Evolutionary conservation across 1,284 basidiomycete genomes (phyloP).

Genomic region (Cutaneotrichosporon spelunceum): DNA sequence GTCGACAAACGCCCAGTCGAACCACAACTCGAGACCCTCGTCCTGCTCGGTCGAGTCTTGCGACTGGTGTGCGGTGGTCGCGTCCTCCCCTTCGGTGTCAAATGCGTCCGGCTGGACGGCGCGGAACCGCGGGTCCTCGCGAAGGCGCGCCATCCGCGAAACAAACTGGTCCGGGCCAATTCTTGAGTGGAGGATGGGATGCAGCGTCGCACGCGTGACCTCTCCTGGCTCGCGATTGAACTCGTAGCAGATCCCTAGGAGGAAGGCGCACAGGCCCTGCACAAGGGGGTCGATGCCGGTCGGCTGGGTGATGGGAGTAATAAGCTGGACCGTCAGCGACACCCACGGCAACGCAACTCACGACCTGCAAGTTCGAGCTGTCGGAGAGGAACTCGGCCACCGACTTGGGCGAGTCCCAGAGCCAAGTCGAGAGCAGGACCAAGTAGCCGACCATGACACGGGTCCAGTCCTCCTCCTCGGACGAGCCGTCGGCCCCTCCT

Average conservation of each 20-base stretch:
- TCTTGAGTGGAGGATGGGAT: slow-evolving; percentile 78
- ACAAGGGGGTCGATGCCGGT: slow-evolving; percentile 81
- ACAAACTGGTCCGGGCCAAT: slow-evolving; percentile 81
- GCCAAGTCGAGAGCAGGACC: slow-evolving; percentile 78
- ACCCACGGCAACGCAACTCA: slow-evolving; percentile 53
- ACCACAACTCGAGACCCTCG: slow-evolving; percentile 86
- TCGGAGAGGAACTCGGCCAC: slow-evolving; percentile 84
- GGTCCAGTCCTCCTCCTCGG: slow-evolving; percentile 70
- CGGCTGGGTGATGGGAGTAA: slow-evolving; percentile 89
- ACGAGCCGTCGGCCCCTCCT: slow-evolving; percentile 40
- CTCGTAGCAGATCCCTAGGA: slow-evolving; percentile 91
- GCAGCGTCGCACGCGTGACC: slow-evolving; percentile 78
- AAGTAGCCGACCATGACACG: slow-evolving; percentile 83
- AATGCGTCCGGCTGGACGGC: slow-evolving; percentile 75
- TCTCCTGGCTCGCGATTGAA: slow-evolving; percentile 90
- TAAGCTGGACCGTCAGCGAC: slow-evolving; percentile 59
- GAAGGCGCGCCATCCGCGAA: slow-evolving; percentile 76
- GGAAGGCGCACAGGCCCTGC: slow-evolving; percentile 85
- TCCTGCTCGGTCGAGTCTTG: slow-evolving; percentile 49
- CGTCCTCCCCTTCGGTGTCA: slow-evolving; percentile 44
- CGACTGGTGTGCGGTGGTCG: slow-evolving; percentile 32
- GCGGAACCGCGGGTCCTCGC: slow-evolving; percentile 89
- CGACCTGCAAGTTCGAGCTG: slow-evolving; percentile 83
- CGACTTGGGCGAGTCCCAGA: slow-evolving; percentile 90
- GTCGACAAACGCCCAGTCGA: slow-evolving; percentile 98